A percentile compares a stretch with the other conserved stretches of the same genome.
Conservation (phyloP, 2,329 filamentous ascomycete genomes). For the Nemania abortiva region DNA sequence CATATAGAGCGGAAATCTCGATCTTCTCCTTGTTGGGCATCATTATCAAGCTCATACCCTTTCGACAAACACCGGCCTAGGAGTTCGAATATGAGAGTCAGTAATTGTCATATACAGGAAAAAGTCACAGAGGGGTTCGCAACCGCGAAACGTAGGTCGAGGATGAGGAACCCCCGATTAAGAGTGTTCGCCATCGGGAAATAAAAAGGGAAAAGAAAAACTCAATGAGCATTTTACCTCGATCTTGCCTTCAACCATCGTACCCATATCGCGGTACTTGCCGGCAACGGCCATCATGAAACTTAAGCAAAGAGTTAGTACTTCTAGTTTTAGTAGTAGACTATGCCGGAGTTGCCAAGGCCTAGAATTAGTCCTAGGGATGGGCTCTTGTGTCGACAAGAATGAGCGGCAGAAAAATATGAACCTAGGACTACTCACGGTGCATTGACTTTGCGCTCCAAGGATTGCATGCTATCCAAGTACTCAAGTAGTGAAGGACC, state of each 20-base stretch:
- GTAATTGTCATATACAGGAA: background rate
- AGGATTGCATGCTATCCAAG: conserved; percentile 90
- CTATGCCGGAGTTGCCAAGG: background rate
- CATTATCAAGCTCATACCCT: conserved; percentile 83
- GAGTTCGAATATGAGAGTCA: conserved; percentile 8
- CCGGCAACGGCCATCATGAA: conserved; percentile 99
- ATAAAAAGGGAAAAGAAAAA: too few species aligned
- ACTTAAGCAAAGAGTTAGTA: conserved; percentile 25
- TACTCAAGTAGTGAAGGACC: conserved; percentile 94
- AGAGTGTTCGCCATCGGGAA: background rate
- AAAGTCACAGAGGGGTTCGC: background rate
- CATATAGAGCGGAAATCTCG: conserved; percentile 86
- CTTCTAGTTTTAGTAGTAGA: background rate
- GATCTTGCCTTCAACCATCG: conserved; percentile 97
- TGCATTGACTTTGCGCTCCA: conserved; percentile 95
- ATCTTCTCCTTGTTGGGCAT: conserved; percentile 94
- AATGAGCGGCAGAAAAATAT: background rate
- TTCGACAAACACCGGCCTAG: conserved; percentile 89
- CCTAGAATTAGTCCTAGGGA: background rate
- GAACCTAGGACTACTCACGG: conserved; percentile 58
- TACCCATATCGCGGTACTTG: conserved; percentile 98
- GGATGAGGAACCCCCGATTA: background rate
- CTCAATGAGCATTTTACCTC: conserved; percentile 61
- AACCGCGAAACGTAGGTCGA: background rate
- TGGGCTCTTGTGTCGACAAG: background rate